Evolutionary conservation across 768 basidiomycete species (phyloP).

Genomic region (Trametes sanguinea): DNA sequence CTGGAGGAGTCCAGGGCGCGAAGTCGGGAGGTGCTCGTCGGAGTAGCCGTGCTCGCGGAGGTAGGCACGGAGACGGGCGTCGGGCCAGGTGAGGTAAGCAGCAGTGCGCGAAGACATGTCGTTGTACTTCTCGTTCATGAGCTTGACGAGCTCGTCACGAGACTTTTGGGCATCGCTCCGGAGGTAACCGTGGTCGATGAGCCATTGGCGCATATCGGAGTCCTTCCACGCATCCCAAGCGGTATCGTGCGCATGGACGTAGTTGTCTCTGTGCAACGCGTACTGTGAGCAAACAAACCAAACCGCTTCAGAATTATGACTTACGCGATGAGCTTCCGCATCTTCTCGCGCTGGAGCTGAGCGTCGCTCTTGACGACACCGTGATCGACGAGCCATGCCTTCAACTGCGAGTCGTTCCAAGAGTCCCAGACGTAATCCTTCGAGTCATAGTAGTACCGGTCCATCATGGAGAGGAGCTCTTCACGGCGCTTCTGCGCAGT

Average conservation of each 20-base stretch:
- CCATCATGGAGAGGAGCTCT: conserved; percentile 66
- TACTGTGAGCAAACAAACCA: neutral
- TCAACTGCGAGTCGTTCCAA: conserved; percentile 81
- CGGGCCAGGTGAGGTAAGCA: conserved; percentile 87
- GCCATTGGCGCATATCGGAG: conserved; percentile 68
- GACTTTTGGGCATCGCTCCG: conserved; percentile 55
- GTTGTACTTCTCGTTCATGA: conserved; percentile 69
- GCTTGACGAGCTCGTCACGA: conserved; percentile 72
- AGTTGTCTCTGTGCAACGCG: conserved; percentile 59
- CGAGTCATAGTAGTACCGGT: conserved; percentile 70
- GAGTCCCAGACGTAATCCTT: conserved; percentile 37
- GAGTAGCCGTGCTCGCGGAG: conserved; percentile 74
- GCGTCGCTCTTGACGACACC: conserved; percentile 71
- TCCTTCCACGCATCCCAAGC: conserved; percentile 74
- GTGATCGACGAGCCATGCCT: conserved; percentile 77
- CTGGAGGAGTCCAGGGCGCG: conserved; percentile 79
- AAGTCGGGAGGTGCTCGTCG: conserved; percentile 65
- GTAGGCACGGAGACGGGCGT: conserved; percentile 88
- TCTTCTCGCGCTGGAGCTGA: conserved; percentile 69
- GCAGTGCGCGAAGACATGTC: conserved; percentile 41
- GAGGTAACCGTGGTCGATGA: conserved; percentile 71
- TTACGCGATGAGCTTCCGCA: conserved; percentile 70
- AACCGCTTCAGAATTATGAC: conserved; percentile 25
- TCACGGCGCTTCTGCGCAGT: conserved; percentile 59
- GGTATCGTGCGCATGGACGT: conserved; percentile 57